Base-by-base conservation (phyloP, 2,329 filamentous ascomycete species). In the Colletotrichum euphorbiae region DNA sequence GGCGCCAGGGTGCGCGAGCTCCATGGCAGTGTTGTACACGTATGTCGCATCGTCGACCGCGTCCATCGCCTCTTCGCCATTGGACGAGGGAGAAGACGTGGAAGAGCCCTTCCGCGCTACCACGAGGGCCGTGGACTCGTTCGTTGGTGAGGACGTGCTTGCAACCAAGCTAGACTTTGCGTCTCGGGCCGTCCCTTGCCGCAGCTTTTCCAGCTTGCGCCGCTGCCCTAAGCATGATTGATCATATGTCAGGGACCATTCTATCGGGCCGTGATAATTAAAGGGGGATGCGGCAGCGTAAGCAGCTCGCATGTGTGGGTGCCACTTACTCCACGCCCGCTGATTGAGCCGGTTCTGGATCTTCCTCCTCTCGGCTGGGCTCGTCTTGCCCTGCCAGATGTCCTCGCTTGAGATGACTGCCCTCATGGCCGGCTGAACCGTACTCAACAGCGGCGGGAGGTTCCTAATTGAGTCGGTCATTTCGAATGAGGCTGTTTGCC, bases 301-400 rank as follows among this genome's bases (percentile, higher is more conserved):
- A 65, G 62, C 62, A 65, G 46, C 28, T 52, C 60, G 62, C 62
- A 65, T 59, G 36, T 46, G 46, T 15, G 38, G 36, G 56, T 46
- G 46, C 56, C 51, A 63, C 68, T 63, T 54, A 70, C 68, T 67
- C 46, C 54, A 70, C 12, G 64, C 62, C 21, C 68, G 46, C 55
- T 70, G 68, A 28, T 68, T 67, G 21, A 69, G 59, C 36, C 65
- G 61, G 54, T 70, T 70, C 64, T 68, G 68, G 12, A 67, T 62
- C 43, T 56, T 70, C 42, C 65, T 59, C 21, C 64, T 72, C 64
- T 74, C 68, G 7, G 68, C 69, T 1, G 73, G 70, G 65, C 72
- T 75, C 6, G 72, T 76, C n/a, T 75, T 72, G 11, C 77, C 77
- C 3, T 74, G 78, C 77, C 77, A 79, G 51, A 79, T 76, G 57